These are phyloP conservation scores for Dicorynia guianensis DNA, from an alignment of 306 rosid species.

Conservation along the genomic window DNA sequence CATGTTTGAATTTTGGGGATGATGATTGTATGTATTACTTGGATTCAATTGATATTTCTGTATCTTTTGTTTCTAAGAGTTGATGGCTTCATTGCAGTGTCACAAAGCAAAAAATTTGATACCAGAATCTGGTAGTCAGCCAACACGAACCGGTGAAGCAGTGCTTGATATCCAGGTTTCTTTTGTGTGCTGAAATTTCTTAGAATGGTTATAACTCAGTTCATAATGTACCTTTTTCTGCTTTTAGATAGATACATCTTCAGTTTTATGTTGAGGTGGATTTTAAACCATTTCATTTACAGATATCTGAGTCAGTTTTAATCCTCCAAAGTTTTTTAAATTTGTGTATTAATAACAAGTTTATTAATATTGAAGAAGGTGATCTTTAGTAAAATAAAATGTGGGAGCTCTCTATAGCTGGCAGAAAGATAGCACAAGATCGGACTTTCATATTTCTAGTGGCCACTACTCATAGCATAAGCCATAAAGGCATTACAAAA, in stretches of 20 bases:
- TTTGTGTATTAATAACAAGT: neutral
- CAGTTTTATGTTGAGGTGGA: conserved; percentile 24
- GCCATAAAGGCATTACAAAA: no score
- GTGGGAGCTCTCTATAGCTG: no score
- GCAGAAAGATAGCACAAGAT: no score
- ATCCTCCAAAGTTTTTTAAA: neutral
- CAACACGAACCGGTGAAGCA: conserved; percentile 99
- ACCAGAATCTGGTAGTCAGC: conserved; percentile 99
- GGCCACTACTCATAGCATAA: no score
- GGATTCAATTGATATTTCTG: conserved; percentile 45
- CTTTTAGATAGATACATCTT: neutral
- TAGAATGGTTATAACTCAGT: conserved; percentile 6
- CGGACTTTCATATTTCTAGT: no score
- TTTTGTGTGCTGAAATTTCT: conserved; percentile 35
- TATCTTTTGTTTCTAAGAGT: conserved; percentile 56
- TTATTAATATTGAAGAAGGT: neutral
- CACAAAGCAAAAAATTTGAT: conserved; percentile 99
- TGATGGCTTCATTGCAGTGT: conserved; percentile 81
- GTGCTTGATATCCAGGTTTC: conserved; percentile 95
- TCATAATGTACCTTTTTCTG: conserved; percentile 14
- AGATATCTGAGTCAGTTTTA: neutral
- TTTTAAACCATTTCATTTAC: neutral
- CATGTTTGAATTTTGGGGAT: conserved; percentile 23
- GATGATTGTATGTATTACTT: conserved; percentile 20
- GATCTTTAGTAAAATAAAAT: no score